Evolutionary conservation across 2,329 filamentous ascomycete species (phyloP), one percentile per base, ranked within the genome.

Genomic region (Trichophyton benhamiae): DNA sequence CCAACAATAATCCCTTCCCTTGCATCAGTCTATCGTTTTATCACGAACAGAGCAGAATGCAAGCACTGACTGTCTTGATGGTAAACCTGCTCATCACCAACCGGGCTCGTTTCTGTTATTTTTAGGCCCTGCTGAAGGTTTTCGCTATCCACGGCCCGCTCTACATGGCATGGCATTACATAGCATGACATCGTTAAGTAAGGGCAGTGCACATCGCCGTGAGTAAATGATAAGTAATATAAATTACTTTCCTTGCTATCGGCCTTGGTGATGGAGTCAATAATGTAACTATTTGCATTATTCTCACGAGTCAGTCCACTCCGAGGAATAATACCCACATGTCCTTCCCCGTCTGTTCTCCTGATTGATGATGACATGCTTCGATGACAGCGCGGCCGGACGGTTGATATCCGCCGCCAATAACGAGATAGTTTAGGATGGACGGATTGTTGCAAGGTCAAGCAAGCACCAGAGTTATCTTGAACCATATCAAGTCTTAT

Each of bases 91-190:
- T 36, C 33, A 3, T 36, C 33, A 3, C 33, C 33, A 36, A 36
- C 17, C 46, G 3, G 22, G 48, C 30, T 30, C 22, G 11, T 53
- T 20, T 22, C n/a, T 25, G 48, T 53, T 53, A 53, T 53, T 53
- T 53, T 53, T 53, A 53, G 41, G 48, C 48, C 48, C 48, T 53
- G 48, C 48, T 53, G 25, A 53, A 53, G 48, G 48, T 53, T 53
- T 53, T 53, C 48, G 22, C 48, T 53, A 53, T 53, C 48, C 48
- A 53, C 48, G 48, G 48, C 48, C 48, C 48, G 48, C 48, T 22
- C 48, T 53, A 53, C 48, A 53, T 27, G 20, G 48, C 48, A 53
- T 27, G 20, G 48, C 48, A 53, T 53, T 53, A 53, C 48, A 53
- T 53, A 30, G 48, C 48, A 53, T 53, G 11, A 53, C 48, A 53